Evolutionary conservation across 2,329 filamentous ascomycete species (phyloP).

Genomic region (Monosporascus sp.): DNA sequence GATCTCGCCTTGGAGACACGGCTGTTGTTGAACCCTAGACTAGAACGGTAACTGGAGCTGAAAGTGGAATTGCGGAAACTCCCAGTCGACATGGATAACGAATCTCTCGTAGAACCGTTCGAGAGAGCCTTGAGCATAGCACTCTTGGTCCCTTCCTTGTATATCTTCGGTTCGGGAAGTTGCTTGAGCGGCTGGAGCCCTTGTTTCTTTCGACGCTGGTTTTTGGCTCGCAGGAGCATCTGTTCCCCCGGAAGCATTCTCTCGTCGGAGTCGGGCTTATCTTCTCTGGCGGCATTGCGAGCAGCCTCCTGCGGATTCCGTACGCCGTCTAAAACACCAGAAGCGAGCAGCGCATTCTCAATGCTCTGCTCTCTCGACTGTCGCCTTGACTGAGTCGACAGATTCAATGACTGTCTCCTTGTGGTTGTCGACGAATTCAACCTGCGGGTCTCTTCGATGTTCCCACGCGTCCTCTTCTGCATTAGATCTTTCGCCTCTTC

Average conservation of each 20-base stretch:
- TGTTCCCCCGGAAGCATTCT: conserved; percentile 13
- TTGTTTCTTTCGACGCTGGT: conserved; percentile 20
- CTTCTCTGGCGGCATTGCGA: conserved; percentile 14
- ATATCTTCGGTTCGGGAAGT: conserved; percentile 16
- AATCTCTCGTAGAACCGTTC: conserved; percentile 16
- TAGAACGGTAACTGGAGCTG: conserved; percentile 29
- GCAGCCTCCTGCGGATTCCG: conserved; percentile 21
- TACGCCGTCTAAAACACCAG: conserved; percentile 21
- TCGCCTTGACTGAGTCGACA: conserved; percentile 11
- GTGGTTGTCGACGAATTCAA: conserved; percentile 15
- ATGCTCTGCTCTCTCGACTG: conserved; percentile 14
- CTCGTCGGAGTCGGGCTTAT: conserved; percentile 5
- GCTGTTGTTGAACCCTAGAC: conserved; percentile 26
- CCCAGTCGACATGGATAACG: conserved; percentile 24
- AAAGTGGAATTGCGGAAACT: conserved; percentile 27
- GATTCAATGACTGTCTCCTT: conserved; percentile 5
- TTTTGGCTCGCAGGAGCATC: conserved; percentile 20
- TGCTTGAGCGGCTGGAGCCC: conserved; percentile 21
- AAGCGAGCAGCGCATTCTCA: conserved; percentile 23
- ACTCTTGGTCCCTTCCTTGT: conserved; percentile 25
- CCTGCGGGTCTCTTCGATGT: conserved; percentile 10
- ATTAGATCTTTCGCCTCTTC: conserved; percentile 19
- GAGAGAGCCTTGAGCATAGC: conserved; percentile 23
- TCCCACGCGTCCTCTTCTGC: conserved; percentile 12
- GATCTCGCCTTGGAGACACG: conserved; percentile 24